Percentiles rank a stretch among this genome's conserved stretches.
These are phyloP conservation scores for Rhodotorula sp. DNA, from an alignment of 1,284 basidiomycete species.

Conservation along the genomic window DNA sequence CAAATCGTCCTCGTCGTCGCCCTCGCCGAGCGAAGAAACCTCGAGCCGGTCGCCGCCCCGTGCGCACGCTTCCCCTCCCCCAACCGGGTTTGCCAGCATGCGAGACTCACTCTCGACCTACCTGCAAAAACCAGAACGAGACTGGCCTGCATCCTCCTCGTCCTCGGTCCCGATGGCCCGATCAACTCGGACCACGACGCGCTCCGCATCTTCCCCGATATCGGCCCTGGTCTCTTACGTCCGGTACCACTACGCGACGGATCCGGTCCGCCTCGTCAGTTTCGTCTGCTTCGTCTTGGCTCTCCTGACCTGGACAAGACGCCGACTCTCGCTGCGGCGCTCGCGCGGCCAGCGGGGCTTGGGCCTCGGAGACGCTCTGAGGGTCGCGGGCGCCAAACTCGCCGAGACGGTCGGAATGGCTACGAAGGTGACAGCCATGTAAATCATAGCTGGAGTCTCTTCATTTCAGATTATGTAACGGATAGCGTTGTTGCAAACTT, in stretches of 20 bases:
- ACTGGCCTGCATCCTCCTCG: neutral
- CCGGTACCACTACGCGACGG: constrained; percentile 22
- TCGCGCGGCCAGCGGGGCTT: constrained; percentile 9
- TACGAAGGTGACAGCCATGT: constrained; percentile 34
- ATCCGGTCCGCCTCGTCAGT: constrained; percentile 28
- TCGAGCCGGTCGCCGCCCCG: neutral
- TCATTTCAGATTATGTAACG: neutral
- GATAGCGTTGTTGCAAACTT: neutral
- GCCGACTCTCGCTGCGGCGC: constrained; percentile 3
- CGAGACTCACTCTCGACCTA: constrained; percentile 30
- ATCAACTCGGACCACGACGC: too few relatives aligned
- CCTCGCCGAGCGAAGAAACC: neutral
- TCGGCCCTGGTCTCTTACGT: constrained; percentile 9
- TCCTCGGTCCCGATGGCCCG: neutral
- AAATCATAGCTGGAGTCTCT: neutral
- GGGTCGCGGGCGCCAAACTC: constrained; percentile 10
- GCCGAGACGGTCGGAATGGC: constrained; percentile 36
- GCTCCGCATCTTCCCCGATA: neutral
- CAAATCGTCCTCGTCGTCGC: neutral
- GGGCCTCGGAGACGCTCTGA: constrained; percentile 6
- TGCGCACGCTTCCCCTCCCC: neutral
- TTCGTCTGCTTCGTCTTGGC: constrained; percentile 28
- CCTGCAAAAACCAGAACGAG: constrained; percentile 4
- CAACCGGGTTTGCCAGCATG: constrained; percentile 26
- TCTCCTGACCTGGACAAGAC: constrained; percentile 23